Evolutionary conservation across 306 rosid genomes (phyloP).

Genomic region (Trifolium subterraneum): DNA sequence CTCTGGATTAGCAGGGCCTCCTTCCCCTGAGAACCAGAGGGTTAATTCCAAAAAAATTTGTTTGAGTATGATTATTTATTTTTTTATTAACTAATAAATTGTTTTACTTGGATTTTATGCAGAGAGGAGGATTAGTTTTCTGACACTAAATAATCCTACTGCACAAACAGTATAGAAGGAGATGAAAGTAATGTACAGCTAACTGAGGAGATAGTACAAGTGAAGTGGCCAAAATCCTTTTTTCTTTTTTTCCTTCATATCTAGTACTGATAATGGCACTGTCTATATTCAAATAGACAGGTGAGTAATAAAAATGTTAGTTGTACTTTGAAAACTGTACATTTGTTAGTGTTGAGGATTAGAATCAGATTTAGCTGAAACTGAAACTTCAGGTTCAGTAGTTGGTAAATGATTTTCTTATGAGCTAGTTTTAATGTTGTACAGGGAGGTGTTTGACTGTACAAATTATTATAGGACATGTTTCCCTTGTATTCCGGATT

Average conservation of each 20-base stretch:
- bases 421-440: constrained; percentile 49
- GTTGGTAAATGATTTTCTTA: constrained; percentile 51
- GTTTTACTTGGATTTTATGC: constrained; percentile 34
- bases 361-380: constrained; percentile 62
- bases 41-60: too few relatives aligned
- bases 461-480: constrained; percentile 42
- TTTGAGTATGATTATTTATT: not conserved
- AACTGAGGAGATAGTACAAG: constrained; percentile 74
- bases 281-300: constrained; percentile 50
- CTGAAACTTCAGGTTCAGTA: constrained; percentile 46
- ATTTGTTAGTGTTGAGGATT: constrained; percentile 72
- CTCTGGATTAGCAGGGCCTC: too few relatives aligned
- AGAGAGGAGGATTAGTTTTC: constrained; percentile 95
- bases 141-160: constrained; percentile 78
- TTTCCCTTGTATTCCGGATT: constrained; percentile 39
- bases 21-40: too few relatives aligned
- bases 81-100: not conserved
- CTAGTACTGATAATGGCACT: constrained; percentile 39
- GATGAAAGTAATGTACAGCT: constrained; percentile 73
- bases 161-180: constrained; percentile 65
- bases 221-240: constrained; percentile 17
- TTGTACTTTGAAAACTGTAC: constrained; percentile 88
- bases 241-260: constrained; percentile 34
- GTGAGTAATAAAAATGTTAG: constrained; percentile 66
- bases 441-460: constrained; percentile 48